Evolutionary conservation across 1,284 basidiomycete genomes (phyloP).

Genomic region (Cutaneotrichosporon dermatis): DNA sequence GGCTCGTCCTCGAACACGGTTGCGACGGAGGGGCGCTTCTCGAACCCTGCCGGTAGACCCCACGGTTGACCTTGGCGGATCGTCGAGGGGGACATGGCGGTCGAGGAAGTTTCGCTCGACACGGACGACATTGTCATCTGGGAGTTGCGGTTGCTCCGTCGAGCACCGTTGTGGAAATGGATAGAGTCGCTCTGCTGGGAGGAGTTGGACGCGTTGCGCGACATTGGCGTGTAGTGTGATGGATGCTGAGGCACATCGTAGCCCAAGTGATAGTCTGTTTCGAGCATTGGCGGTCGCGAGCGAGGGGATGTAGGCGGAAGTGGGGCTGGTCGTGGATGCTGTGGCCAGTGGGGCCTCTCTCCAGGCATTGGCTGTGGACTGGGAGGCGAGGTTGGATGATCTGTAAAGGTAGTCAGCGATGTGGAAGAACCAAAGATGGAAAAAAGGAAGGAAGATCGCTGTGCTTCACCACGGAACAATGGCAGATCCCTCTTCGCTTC

Average conservation of each 20-base stretch:
- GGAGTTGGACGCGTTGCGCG: not conserved
- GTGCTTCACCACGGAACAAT: too few relatives aligned
- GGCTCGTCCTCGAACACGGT: constrained; percentile 17
- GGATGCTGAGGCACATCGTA: not conserved
- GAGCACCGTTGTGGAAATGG: not conserved
- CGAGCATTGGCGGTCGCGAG: not conserved
- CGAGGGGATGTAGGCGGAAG: not conserved
- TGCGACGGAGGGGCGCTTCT: constrained; percentile 9
- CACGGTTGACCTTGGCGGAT: not conserved
- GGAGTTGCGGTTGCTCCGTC: not conserved
- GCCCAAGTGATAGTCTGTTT: not conserved
- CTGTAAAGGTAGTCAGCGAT: not conserved
- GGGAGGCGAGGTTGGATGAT: not conserved
- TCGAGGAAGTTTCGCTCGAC: constrained; percentile 2
- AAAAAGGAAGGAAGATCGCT: too few relatives aligned
- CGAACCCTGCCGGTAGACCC: not conserved
- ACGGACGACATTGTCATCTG: constrained; percentile 3
- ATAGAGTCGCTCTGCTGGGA: not conserved
- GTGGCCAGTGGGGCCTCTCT: not conserved
- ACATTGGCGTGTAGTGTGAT: not conserved
- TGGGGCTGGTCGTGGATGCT: not conserved
- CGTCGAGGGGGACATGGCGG: not conserved
- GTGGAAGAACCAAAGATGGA: too few relatives aligned
- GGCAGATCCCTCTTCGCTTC: too few relatives aligned
- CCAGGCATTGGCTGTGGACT: not conserved